These are phyloP conservation scores for Saccharomycopsis sp. DNA, from an alignment of 805 yeast genomes.

Conservation along the genomic window DNA sequence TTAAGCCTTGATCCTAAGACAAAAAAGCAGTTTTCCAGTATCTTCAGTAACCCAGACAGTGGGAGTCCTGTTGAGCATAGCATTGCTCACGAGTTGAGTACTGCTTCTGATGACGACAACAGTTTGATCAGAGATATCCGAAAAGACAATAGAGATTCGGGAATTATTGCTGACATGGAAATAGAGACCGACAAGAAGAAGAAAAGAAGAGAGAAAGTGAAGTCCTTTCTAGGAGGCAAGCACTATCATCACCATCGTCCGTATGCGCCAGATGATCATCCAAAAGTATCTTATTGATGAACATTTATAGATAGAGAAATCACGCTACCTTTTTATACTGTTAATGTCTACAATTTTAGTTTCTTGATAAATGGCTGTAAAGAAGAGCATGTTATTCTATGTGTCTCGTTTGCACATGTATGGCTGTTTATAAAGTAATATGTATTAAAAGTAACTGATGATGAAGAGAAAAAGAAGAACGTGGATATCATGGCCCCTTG, in stretches of 20 bases:
- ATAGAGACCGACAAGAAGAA: slow-evolving; percentile 1
- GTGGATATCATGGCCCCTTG: neutral
- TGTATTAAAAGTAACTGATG: neutral
- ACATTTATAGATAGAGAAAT: neutral
- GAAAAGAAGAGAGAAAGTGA: slow-evolving; percentile 15
- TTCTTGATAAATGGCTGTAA: no score
- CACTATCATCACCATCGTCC: slow-evolving; percentile 2
- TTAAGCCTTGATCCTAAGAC: slow-evolving; percentile 13
- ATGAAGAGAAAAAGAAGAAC: neutral
- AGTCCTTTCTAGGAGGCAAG: slow-evolving; percentile 15
- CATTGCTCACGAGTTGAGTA: neutral
- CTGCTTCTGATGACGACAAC: slow-evolving; percentile 2
- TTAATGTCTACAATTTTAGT: no score
- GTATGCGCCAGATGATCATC: neutral
- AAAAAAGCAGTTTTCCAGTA: slow-evolving; percentile 14
- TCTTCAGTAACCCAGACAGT: slow-evolving; percentile 15
- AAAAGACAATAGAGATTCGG: slow-evolving; percentile 1
- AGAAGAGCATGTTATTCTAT: no score
- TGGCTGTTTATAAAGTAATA: neutral
- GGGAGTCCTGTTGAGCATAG: neutral
- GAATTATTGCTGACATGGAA: neutral
- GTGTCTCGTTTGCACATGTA: neutral
- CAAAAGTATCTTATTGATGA: neutral
- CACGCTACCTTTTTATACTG: no score
- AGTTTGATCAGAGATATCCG: slow-evolving; percentile 5